phyloP scores from a whole-genome alignment of 805 yeast genomes.

The Metschnikowia sp. region DNA sequence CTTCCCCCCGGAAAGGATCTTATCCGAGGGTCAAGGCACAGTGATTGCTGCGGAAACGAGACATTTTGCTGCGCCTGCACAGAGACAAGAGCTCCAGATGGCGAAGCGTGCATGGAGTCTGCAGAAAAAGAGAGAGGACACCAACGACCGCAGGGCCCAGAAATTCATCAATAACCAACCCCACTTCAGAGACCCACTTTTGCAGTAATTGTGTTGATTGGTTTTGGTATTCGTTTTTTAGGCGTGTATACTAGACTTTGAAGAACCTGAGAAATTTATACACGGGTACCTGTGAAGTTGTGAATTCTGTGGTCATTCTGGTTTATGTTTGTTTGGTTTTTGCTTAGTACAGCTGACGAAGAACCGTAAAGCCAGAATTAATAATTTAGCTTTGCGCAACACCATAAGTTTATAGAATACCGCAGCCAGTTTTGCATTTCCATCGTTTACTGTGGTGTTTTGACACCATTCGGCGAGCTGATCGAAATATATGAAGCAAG shows the following conservation, averaged over 20 bases:
- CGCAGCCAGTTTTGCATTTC: too few species aligned
- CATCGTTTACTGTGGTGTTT: too few species aligned
- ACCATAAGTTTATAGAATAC: too few species aligned
- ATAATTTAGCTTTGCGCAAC: too few species aligned
- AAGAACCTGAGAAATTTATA: not conserved
- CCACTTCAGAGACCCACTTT: slow-evolving; percentile 50
- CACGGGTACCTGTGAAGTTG: too few species aligned
- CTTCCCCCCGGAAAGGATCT: slow-evolving; percentile 40
- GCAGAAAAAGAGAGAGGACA: slow-evolving; percentile 48
- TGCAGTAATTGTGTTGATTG: slow-evolving; percentile 23
- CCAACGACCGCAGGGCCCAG: slow-evolving; percentile 55
- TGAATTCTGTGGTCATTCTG: too few species aligned
- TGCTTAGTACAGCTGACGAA: too few species aligned
- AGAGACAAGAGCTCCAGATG: slow-evolving; percentile 37
- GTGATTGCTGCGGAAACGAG: slow-evolving; percentile 50
- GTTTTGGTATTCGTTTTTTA: not conserved
- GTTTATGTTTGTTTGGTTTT: too few species aligned
- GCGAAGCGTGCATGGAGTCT: slow-evolving; percentile 61
- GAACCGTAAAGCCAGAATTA: too few species aligned
- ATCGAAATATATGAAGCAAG: too few species aligned
- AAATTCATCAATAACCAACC: slow-evolving; percentile 78
- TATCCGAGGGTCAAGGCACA: slow-evolving; percentile 42
- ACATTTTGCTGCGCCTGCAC: slow-evolving; percentile 42
- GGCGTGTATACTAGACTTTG: not conserved
- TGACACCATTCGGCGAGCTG: too few species aligned